Base-by-base conservation (phyloP, 116 monocot species). In the Posidonia oceanica region DNA sequence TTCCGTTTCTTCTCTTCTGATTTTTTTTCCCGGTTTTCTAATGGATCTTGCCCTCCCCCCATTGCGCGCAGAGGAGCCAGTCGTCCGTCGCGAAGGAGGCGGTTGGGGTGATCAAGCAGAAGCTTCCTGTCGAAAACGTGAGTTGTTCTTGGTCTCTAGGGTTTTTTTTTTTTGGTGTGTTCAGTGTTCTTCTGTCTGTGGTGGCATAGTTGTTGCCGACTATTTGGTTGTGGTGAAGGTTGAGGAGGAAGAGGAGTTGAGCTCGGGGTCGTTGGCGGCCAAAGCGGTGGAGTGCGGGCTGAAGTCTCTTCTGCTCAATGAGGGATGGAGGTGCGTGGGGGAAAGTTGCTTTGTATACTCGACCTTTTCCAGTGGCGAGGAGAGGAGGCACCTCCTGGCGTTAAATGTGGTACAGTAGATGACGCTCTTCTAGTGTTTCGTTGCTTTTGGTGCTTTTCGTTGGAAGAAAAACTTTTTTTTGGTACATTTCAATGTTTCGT, bases 261-360 rank as follows among this genome's bases (percentile, higher is more conserved):
- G 52, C 36, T 75, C 79, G 2, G 61, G 69, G 8, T 76, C 75
- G 3, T 18, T 93, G 66, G 68, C 82, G 41, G 81, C 80, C 8
- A 84, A 75, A 66, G 83, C 89, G 0, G 73, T 87, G 11, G 89
- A 84, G 59, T 81, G 88, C 39, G 73, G 75, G n/a, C 67, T 89
- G 66, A 75, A 82, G 65, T 88, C 75, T 20, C 52, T 73, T 23
- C 80, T 89, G 74, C 75, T 93, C n/a, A 84, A 81, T 14, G 62
- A 69, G 10, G 66, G 69, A 8, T 89, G 93, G 89, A 77, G 72
- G 55, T 89, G 81, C 18, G 59, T 93, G 2, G 84, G 89, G 29
- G 72, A 83, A 10, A 73, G 63, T 61, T 79, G 59, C 40, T 89
- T 84, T 71, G 84, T 89, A 0, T 23, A 79, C 17, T 93, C 86